These are phyloP conservation scores for Schizothecium vesticola DNA, from an alignment of 495 filamentous ascomycete species.

Conservation along the genomic window DNA sequence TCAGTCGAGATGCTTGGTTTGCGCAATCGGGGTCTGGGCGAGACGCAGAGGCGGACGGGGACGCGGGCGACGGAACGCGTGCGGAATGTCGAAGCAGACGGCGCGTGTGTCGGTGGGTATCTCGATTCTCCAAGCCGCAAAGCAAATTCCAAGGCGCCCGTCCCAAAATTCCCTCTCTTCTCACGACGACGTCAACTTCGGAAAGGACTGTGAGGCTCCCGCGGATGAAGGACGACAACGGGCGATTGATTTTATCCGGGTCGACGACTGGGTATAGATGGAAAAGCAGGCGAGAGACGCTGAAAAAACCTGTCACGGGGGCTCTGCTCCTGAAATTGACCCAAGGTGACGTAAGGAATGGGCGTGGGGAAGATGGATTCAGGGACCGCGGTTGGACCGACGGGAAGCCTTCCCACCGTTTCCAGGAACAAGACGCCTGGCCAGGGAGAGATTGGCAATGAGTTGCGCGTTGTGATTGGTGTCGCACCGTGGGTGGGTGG, in stretches of 20 bases:
- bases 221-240: neutral
- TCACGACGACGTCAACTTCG: neutral
- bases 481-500: neutral
- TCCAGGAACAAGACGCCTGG: slow-evolving; percentile 3
- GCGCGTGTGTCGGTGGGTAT: neutral
- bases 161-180: neutral
- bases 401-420: neutral
- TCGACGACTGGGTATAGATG: too few species aligned
- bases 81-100: neutral
- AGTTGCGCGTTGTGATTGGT: neutral
- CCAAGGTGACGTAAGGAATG: slow-evolving; percentile 18
- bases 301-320: slow-evolving; percentile 6
- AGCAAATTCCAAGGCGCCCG: neutral
- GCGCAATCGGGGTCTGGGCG: neutral
- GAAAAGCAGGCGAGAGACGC: neutral
- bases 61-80: neutral
- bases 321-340: slow-evolving; percentile 12
- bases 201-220: neutral
- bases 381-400: neutral
- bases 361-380: neutral
- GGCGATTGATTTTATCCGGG: neutral
- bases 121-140: neutral
- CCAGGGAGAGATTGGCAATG: neutral
- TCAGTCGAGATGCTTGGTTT: neutral
- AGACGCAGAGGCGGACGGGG: neutral